Percentiles rank a stretch among this genome's conserved stretches.
Evolutionary conservation across 2,329 filamentous ascomycete species (phyloP).

Genomic region (Neonectria ditissima): DNA sequence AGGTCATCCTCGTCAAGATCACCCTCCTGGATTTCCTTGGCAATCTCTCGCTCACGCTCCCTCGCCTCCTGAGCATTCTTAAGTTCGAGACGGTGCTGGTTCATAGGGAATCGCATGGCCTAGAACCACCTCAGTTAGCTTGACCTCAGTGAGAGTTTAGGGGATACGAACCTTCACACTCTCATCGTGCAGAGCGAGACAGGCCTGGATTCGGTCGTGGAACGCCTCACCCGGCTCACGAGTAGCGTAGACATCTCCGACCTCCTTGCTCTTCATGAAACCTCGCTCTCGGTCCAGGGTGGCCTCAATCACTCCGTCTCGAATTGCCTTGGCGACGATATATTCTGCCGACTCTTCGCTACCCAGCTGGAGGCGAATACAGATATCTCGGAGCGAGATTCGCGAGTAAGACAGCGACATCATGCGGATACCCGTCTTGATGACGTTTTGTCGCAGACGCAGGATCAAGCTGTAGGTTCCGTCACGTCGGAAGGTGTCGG

Average conservation of each 20-base stretch:
- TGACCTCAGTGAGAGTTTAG: neutral
- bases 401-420: conserved; percentile 98
- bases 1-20: conserved; percentile 97
- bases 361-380: conserved; percentile 90
- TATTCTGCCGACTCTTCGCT: conserved; percentile 99
- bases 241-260: conserved; percentile 95
- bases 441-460: conserved; percentile 96
- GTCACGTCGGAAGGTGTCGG: conserved; percentile 88
- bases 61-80: conserved; percentile 99
- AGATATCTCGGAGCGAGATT: conserved; percentile 97
- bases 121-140: conserved; percentile 51
- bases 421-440: conserved; percentile 99
- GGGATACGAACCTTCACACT: conserved; percentile 82
- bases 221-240: conserved; percentile 96
- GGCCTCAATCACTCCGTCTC: conserved; percentile 96
- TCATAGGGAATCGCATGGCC: conserved; percentile 99
- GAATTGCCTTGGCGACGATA: conserved; percentile 98
- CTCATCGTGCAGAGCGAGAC: conserved; percentile 92
- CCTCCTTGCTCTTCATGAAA: conserved; percentile 98
- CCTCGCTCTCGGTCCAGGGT: conserved; percentile 93
- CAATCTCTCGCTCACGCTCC: conserved; percentile 94
- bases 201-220: conserved; percentile 94
- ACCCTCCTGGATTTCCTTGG: conserved; percentile 98
- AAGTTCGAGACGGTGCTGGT: conserved; percentile 95
- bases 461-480: conserved; percentile 96